A percentile compares a stretch with the other conserved stretches of the same genome.
Evolutionary conservation across 2,329 filamentous ascomycete genomes (phyloP).

Genomic region (Aureobasidium sp.): DNA sequence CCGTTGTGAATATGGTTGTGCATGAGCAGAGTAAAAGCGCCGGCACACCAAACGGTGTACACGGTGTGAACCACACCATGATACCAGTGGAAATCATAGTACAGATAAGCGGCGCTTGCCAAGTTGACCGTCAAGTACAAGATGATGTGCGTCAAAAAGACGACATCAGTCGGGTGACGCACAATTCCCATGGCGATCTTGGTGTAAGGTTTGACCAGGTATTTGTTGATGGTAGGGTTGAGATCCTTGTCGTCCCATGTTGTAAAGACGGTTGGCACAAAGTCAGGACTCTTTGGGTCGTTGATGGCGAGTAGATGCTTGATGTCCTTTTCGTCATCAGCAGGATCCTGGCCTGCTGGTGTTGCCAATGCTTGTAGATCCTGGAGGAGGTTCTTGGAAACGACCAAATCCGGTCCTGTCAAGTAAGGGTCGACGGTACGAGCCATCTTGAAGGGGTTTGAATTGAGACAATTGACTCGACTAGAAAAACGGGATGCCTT

Average conservation of each 20-base stretch:
- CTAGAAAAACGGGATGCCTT: not conserved
- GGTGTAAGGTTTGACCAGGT: slow-evolving; percentile 53
- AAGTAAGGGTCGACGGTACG: slow-evolving; percentile 24
- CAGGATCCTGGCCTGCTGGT: not conserved
- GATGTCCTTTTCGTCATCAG: slow-evolving; percentile 27
- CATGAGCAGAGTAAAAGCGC: slow-evolving; percentile 71
- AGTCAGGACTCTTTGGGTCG: slow-evolving; percentile 37
- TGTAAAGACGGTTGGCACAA: slow-evolving; percentile 48
- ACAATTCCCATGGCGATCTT: slow-evolving; percentile 47
- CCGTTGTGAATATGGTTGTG: slow-evolving; percentile 77
- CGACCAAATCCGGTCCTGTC: slow-evolving; percentile 31
- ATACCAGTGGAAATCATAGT: slow-evolving; percentile 55
- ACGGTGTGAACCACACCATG: slow-evolving; percentile 58
- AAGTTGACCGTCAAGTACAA: slow-evolving; percentile 62
- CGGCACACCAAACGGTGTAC: slow-evolving; percentile 61
- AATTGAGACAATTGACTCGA: not conserved
- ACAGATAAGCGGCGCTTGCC: slow-evolving; percentile 59
- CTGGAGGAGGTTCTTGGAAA: slow-evolving; percentile 30
- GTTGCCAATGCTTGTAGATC: slow-evolving; percentile 18
- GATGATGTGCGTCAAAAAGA: slow-evolving; percentile 69
- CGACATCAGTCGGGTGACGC: slow-evolving; percentile 61
- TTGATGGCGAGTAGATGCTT: slow-evolving; percentile 41
- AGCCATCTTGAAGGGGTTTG: slow-evolving; percentile 6
- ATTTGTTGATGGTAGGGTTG: slow-evolving; percentile 34
- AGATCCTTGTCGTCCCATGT: slow-evolving; percentile 43